Percentiles rank a stretch among this genome's conserved stretches.
Conservation (phyloP, 1,139 yeast genomes). For the Yarrowia galli region DNA sequence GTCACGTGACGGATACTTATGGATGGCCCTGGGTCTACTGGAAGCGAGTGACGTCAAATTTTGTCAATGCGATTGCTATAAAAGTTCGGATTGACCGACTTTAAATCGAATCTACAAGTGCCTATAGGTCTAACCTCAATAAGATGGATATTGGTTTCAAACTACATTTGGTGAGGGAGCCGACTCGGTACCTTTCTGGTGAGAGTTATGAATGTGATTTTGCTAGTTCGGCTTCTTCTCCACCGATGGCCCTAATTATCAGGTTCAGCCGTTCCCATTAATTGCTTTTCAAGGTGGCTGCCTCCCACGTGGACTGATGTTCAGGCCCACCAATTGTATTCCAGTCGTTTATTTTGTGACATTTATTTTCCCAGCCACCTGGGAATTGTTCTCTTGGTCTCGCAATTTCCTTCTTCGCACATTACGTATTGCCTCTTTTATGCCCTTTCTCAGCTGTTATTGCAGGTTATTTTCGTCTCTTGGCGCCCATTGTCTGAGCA, state of each 20-base stretch:
- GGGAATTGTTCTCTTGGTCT: neutral
- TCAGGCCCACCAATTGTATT: neutral
- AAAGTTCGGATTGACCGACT: too few relatives aligned
- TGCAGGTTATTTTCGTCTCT: neutral
- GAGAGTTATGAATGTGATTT: neutral
- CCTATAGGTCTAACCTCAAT: too few relatives aligned
- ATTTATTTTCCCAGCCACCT: conserved; percentile 5
- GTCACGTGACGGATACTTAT: too few relatives aligned
- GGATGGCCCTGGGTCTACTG: too few relatives aligned
- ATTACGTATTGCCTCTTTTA: conserved; percentile 2
- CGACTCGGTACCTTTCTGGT: too few relatives aligned
- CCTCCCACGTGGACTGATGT: conserved; percentile 1
- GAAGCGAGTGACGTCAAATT: too few relatives aligned
- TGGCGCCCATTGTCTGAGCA: neutral
- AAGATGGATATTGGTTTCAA: too few relatives aligned
- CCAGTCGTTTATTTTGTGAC: neutral
- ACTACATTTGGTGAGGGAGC: too few relatives aligned
- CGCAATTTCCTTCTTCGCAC: neutral
- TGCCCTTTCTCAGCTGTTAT: neutral
- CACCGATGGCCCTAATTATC: too few relatives aligned
- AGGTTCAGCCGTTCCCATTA: neutral
- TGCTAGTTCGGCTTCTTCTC: too few relatives aligned
- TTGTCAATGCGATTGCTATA: too few relatives aligned
- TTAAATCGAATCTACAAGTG: too few relatives aligned
- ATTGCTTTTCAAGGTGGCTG: neutral